phyloP scores from a whole-genome alignment of 1,139 yeast genomes.

The Taphrina wiesneri region DNA sequence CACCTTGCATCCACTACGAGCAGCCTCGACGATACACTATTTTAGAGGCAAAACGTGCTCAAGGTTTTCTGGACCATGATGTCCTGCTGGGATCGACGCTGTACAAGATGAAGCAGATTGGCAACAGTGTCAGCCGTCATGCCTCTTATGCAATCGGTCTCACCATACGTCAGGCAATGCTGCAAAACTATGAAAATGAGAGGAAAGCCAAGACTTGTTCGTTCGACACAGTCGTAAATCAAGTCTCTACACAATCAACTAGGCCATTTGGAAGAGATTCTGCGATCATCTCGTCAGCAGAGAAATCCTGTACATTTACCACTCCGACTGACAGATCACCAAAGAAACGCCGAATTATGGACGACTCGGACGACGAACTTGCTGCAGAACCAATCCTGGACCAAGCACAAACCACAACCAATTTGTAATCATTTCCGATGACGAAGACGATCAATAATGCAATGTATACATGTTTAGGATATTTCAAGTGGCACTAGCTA shows the following conservation, averaged over 20 bases:
- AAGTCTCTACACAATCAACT: too few relatives aligned
- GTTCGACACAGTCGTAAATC: too few relatives aligned
- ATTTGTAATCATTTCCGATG: neutral
- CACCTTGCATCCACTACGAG: conserved; percentile 14
- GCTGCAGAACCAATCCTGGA: neutral
- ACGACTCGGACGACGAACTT: neutral
- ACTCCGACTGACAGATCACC: too few relatives aligned
- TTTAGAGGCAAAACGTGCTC: conserved; percentile 9
- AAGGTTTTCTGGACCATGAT: conserved; percentile 11
- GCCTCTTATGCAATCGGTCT: conserved; percentile 11
- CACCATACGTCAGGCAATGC: conserved; percentile 7
- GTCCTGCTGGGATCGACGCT: neutral
- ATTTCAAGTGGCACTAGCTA: neutral
- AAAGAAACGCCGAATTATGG: neutral
- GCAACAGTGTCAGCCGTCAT: conserved; percentile 10
- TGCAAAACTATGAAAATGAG: neutral
- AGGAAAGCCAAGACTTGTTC: neutral
- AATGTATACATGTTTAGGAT: neutral
- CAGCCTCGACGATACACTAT: conserved; percentile 5
- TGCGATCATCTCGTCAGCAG: too few relatives aligned
- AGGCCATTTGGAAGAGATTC: too few relatives aligned
- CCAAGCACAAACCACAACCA: neutral
- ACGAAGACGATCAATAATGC: neutral
- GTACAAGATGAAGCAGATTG: conserved; percentile 3
- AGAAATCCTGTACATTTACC: too few relatives aligned